Base-by-base conservation (phyloP, 305 asterid species). In the Fraxinus xanthoxyloides region DNA sequence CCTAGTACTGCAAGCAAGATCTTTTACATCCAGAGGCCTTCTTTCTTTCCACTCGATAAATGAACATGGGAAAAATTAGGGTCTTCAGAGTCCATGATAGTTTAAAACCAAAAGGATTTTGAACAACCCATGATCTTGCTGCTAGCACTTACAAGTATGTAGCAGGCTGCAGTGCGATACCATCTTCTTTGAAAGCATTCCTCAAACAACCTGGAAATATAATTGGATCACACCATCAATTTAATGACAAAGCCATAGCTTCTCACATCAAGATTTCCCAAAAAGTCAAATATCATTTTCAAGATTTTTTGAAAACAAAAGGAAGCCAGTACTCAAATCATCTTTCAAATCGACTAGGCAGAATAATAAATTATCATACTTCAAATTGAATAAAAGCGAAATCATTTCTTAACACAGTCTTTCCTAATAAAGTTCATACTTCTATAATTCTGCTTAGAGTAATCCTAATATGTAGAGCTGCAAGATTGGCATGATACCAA, bases 141-240 rank as follows among this genome's bases (percentile, higher is more conserved):
- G 32, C 24, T 3, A 67, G 8, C 36, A 82, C 92, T 82, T 79
- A 89, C 92, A 48, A 89, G 89, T 76, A 89, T 89, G 76, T 89
- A 89, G 87, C 92, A 89, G 80, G 92, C 92, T 1, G 92, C 92
- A 48, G 92, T 87, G 38, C 90, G 92, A 76, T 89, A 89, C 92
- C 92, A 89, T 76, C 92, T 89, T 74, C 86, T 78, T 61, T 87
- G 92, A 75, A 89, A 89, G 86, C 92, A 89, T 78, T 89, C 90
- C 83, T 89, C 92, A 78, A 89, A 89, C 78, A 89, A 80, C 86
- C 92, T 89, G 83, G 67, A 78, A 26, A 43, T 35, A 72, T 24
- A 85, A 59, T 24, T 23, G 9, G 15, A 63, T 63, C 17, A 23
- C 32, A 61, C 15, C 15, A 61, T 61, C 72, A 24, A 61, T 61